Evolutionary conservation across 2,329 filamentous ascomycete species (phyloP), one percentile per base, ranked within the genome.

Genomic region (Aureobasidium pullulans): DNA sequence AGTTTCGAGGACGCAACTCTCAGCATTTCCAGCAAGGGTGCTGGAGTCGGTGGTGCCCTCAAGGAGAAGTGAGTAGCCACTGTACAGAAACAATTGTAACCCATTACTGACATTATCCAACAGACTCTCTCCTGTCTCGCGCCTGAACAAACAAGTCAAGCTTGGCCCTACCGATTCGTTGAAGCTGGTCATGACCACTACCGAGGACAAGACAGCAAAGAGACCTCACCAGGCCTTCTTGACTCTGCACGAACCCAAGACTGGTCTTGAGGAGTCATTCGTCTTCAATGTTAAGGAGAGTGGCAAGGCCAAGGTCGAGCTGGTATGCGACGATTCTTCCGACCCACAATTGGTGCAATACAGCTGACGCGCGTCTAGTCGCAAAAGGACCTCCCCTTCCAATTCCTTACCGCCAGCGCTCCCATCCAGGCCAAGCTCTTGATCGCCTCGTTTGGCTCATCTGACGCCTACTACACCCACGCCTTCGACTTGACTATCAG

Each of bases 191-290:
- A 77, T 99, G 68, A 96, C 90, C 36, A 82, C 90, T 8, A 87
- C 88, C 71, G 90, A 96, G 69, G 86, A 83, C 70, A 85, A 85
- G 74, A 86, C 85, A 66, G 81, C 84, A 48, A 93, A 91, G 80
- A 85, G 89, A 65, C 90, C 94, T 66, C 94, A 99, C 75, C 94
- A 99, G 76, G 91, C 91, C 6, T 96, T 96, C 78, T 80, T 99
- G 57, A 81, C 94, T 15, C 75, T 99, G 60, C 86, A 84, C 67
- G 91, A 97, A 66, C 77, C 81, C 10, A 77, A 80, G 11, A 86
- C 85, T 10, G 90, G 89, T 37, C 79, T 99, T 48, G 92, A 97
- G 73, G 86, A 91, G 28, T 91, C 92, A 1, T 96, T 93, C 68
- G 85, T 91, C 1, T 81, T 99, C 67, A 86, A 77, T 10, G 78